These are phyloP conservation scores for Cyclotella sp. DNA, from an alignment of 108 stramenopile genomes.

Conservation along the genomic window DNA sequence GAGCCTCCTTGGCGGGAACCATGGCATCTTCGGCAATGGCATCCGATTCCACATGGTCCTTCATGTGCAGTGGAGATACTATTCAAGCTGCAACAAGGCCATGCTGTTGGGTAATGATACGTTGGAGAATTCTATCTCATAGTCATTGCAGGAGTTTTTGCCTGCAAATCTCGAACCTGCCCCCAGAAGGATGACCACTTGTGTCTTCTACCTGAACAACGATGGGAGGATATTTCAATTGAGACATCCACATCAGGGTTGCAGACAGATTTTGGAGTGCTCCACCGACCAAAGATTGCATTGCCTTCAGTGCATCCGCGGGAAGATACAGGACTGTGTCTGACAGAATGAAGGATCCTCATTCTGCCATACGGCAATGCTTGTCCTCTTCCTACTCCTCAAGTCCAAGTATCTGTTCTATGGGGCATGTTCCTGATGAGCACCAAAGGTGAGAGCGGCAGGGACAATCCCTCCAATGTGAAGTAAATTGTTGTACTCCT, in stretches of 20 bases:
- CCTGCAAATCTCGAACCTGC: slow-evolving; percentile 69
- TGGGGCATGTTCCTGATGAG: slow-evolving; percentile 48
- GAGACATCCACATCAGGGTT: slow-evolving; percentile 56
- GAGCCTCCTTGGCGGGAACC: slow-evolving; percentile 84
- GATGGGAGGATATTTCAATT: slow-evolving; percentile 56
- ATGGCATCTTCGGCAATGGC: slow-evolving; percentile 79
- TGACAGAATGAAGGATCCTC: slow-evolving; percentile 50
- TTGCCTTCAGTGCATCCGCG: slow-evolving; percentile 41
- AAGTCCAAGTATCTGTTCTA: slow-evolving; percentile 17
- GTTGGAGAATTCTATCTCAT: slow-evolving; percentile 71
- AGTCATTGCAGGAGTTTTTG: slow-evolving; percentile 59
- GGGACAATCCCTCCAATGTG: slow-evolving; percentile 71
- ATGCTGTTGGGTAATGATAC: slow-evolving; percentile 65
- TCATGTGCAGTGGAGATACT: slow-evolving; percentile 53
- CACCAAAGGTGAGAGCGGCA: slow-evolving; percentile 63
- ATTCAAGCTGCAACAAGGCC: slow-evolving; percentile 82
- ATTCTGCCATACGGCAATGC: slow-evolving; percentile 53
- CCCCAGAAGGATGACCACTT: slow-evolving; percentile 61
- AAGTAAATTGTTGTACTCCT: background rate
- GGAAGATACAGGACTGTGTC: slow-evolving; percentile 68
- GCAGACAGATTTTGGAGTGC: slow-evolving; percentile 52
- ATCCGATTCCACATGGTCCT: slow-evolving; percentile 78
- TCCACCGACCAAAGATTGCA: slow-evolving; percentile 71
- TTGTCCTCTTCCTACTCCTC: slow-evolving; percentile 42
- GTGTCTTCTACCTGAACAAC: slow-evolving; percentile 71